phyloP scores from a whole-genome alignment of 1,284 basidiomycete species.

The Cutaneotrichosporon mucoides region DNA sequence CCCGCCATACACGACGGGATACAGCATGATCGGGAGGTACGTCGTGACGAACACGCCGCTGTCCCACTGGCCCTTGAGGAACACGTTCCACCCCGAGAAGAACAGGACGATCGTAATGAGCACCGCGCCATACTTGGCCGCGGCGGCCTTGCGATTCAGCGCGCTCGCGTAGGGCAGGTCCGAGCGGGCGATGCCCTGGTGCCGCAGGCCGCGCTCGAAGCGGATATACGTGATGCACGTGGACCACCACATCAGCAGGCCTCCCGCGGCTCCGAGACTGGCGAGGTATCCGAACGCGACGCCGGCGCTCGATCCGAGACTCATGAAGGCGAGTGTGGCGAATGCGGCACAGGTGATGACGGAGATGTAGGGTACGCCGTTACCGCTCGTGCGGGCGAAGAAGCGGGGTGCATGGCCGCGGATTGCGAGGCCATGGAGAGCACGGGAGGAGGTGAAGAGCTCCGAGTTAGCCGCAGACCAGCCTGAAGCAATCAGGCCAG shows the following conservation, averaged over 20 bases:
- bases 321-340: constrained; percentile 55
- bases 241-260: constrained; percentile 64
- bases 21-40: constrained; percentile 10
- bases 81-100: constrained; percentile 10
- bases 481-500: constrained; percentile 40
- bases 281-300: constrained; percentile 71
- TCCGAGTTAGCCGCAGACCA: constrained; percentile 42
- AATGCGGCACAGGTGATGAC: constrained; percentile 66
- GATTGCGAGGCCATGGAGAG: constrained; percentile 31
- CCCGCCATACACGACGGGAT: constrained; percentile 5
- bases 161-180: not conserved
- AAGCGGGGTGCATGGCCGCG: constrained; percentile 29
- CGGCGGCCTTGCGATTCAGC: not conserved
- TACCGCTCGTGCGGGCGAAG: constrained; percentile 19
- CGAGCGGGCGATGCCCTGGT: constrained; percentile 20
- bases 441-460: constrained; percentile 30
- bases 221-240: constrained; percentile 27
- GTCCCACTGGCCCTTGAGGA: constrained; percentile 5
- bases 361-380: constrained; percentile 51
- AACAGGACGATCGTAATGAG: constrained; percentile 7
- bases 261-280: constrained; percentile 57
- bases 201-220: constrained; percentile 25
- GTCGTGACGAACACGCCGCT: constrained; percentile 5
- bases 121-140: not conserved
- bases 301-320: constrained; percentile 59